Evolutionary conservation across 1,139 yeast genomes (phyloP), one percentile per base, ranked within the genome.

Genomic region (Nakaseomyces bracarensis): DNA sequence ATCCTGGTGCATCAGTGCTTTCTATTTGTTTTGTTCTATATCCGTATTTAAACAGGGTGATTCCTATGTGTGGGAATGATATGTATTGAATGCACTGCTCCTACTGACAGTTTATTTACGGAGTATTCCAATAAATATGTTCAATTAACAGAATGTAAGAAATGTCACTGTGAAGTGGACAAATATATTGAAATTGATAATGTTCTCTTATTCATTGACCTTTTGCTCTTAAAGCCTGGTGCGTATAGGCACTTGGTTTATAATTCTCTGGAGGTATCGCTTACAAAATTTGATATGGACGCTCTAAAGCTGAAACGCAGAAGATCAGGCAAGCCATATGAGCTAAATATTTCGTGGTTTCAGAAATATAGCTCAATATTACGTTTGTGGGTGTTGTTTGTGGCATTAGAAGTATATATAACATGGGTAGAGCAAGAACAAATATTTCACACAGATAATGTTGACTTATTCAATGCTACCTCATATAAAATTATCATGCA

Each of bases 401-500:
- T 85, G 0, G 69, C 93, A n/a, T 86, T 89, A 53, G 96, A 91
- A 50, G 94, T 91, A 7, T 93, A 91, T 57, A 65, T 91, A 41
- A 79, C 78, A 1, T 91, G 98, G 97, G 95, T 95, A 0, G 77
- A 82, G 41, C 89, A 83, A 48, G 98, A 91, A 59, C 77, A 75
- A 49, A 74, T 69, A 39, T 52, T 56, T 23, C 39, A 37, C 5
- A 4, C 22, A 3, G 16, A 7, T 10, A 11, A 35, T 4, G 15
- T 13, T 40, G 21, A 25, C 39, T 3, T 27, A 26, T 14, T 18
- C 29, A 34, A 19, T 29, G 8, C 27, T 22, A 7, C 20, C 14
- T 11, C 21, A 22, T 29, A 37, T 38, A 36, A 47, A 45, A 3
- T 46, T 45, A 45, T 65, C 4, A 63, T 67, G 15, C 54, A 62